Evolutionary conservation across 176 grass and related monocot genomes (phyloP), one percentile per base, ranked within the genome.

Genomic region (Carex scoparia): DNA sequence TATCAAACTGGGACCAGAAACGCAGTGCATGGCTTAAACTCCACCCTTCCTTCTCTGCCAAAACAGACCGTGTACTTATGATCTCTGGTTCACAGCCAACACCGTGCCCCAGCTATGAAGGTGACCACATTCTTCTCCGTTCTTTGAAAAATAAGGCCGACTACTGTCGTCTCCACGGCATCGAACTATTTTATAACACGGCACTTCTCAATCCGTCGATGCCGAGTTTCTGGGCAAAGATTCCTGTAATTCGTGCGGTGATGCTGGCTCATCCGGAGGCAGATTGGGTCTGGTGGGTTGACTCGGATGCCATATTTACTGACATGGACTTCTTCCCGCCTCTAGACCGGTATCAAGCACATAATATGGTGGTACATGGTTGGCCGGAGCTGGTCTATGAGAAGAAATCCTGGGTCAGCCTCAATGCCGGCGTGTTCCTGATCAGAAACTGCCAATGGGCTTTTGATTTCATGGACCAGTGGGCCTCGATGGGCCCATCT

Each of bases 381-480:
- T 94, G 96, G 93, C 61, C 88, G 15, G 2, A 61, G 79, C 86
- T 97, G 56, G 85, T 98, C 10, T 95, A 81, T 80, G 75, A 62
- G 27, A 33, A 15, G 4, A 80, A 65, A 73, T 89, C 93, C 7
- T 95, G 93, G 95, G 87, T 89, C 68, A 89, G 89, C 69, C 93
- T 98, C 88, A 98, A 98, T 91, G 96, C 93, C 53, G 93, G 96
- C n/a, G 93, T 98, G 1, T 95, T 98, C 86, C 91, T 98, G 80
- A 87, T 98, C 85, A 91, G 96, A 18, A 98, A 95, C 86, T 94
- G 96, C 88, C 96, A 98, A 87, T 98, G 96, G 96, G 91, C 90
- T 53, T 85, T 98, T 61, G 93, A 98, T 78, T 92, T 98, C 88
- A 81, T 81, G 79, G 57, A 81, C n/a, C 58, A 81, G 3, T 81